Evolutionary conservation across 2,329 filamentous ascomycete genomes (phyloP).

Genomic region (Venturia carpophila): DNA sequence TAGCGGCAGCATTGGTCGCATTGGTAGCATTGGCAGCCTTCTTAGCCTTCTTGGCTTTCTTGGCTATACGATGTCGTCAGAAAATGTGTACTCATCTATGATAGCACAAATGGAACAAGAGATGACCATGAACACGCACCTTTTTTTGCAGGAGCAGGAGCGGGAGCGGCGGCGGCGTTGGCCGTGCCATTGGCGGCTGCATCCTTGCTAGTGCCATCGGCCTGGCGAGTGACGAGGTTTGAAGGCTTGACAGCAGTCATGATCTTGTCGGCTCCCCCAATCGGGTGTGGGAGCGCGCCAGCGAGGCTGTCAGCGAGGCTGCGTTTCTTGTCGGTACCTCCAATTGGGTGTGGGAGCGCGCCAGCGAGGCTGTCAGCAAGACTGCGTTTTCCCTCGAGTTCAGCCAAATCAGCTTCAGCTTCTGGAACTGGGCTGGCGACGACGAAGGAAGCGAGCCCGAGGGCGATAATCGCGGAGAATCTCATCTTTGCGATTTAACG

Average conservation of each 20-base stretch:
- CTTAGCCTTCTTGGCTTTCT: conserved; percentile 10
- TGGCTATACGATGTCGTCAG: not conserved
- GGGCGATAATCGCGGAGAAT: conserved; percentile 10
- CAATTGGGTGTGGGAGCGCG: not conserved
- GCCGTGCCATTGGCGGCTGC: not conserved
- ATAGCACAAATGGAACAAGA: not conserved
- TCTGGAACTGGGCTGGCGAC: conserved; percentile 4
- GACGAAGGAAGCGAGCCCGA: conserved; percentile 11
- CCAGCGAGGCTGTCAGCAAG: not conserved
- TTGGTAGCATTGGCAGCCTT: not conserved
- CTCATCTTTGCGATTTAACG: not conserved
- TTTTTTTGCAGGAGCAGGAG: conserved; percentile 3
- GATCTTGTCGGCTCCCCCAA: conserved; percentile 6
- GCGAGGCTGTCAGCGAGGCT: conserved; percentile 1
- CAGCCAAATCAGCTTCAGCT: conserved; percentile 11
- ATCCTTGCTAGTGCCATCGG: not conserved
- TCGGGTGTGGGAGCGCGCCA: not conserved
- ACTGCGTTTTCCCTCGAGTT: not conserved
- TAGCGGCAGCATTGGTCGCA: not conserved
- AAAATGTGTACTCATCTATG: not conserved
- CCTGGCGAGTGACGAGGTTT: conserved; percentile 10
- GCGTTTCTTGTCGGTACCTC: not conserved
- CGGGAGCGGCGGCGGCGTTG: not conserved
- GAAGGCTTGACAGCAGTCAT: not conserved
- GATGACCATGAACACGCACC: not conserved